Evolutionary conservation across 2,329 filamentous ascomycete species (phyloP).

Genomic region (Aspergillus quadrilineatus): DNA sequence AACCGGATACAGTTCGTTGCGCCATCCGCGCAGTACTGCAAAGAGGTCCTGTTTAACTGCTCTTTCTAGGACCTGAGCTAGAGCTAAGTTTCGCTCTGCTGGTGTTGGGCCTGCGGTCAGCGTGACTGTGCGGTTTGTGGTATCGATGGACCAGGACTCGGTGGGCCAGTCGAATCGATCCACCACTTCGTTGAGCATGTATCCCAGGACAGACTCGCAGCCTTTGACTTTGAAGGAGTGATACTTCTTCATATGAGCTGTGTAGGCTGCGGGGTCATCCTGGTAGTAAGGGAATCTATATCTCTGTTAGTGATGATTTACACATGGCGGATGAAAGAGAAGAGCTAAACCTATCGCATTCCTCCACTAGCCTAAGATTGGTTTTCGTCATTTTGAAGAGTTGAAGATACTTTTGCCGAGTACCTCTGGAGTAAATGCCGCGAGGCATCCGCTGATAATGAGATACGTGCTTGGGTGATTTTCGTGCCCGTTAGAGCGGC

Average conservation of each 20-base stretch:
- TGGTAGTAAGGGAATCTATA: slow-evolving; percentile 75
- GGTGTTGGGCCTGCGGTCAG: slow-evolving; percentile 60
- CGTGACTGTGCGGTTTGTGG: slow-evolving; percentile 60
- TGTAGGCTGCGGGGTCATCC: slow-evolving; percentile 57
- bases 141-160: slow-evolving; percentile 60
- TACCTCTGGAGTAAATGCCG: neutral
- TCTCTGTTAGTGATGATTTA: slow-evolving; percentile 15
- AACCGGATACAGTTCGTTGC: slow-evolving; percentile 76
- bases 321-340: neutral
- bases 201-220: slow-evolving; percentile 63
- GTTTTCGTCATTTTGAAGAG: slow-evolving; percentile 37
- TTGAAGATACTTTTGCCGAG: neutral
- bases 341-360: slow-evolving; percentile 53
- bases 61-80: slow-evolving; percentile 60
- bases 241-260: slow-evolving; percentile 54
- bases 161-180: slow-evolving; percentile 51
- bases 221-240: slow-evolving; percentile 66
- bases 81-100: slow-evolving; percentile 59
- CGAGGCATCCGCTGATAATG: neutral
- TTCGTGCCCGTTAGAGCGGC: neutral
- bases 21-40: slow-evolving; percentile 72
- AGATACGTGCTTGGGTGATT: neutral
- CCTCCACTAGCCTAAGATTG: slow-evolving; percentile 56
- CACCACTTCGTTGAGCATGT: slow-evolving; percentile 53
- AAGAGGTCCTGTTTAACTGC: slow-evolving; percentile 74